A percentile compares a stretch with the other conserved stretches of the same genome.
These are phyloP conservation scores for Micromonas pusilla DNA, from an alignment of 139 green algal genomes.

Conservation along the genomic window DNA sequence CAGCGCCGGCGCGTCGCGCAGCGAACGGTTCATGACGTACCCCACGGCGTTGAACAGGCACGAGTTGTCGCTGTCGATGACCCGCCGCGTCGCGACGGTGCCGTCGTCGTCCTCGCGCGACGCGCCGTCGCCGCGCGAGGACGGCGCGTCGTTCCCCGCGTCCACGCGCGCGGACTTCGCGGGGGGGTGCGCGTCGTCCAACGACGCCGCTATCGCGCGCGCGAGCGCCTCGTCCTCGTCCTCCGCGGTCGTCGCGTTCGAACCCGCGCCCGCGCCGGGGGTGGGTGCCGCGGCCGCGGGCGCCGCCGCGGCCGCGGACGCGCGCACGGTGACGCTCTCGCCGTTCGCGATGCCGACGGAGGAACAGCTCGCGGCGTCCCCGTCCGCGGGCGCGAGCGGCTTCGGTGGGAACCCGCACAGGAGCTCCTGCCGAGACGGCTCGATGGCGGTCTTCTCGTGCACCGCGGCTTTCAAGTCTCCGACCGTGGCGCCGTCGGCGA, in stretches of 20 bases:
- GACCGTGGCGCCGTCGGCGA: neutral
- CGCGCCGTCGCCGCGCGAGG: neutral
- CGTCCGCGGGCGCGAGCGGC: constrained; percentile 37
- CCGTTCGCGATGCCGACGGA: constrained; percentile 43
- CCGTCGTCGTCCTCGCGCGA: constrained; percentile 4
- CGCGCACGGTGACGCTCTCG: constrained; percentile 53
- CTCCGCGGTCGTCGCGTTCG: too few relatives aligned
- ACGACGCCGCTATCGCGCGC: constrained; percentile 61
- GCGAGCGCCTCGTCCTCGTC: constrained; percentile 68
- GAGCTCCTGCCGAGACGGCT: constrained; percentile 44
- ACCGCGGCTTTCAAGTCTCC: neutral
- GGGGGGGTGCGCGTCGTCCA: constrained; percentile 23
- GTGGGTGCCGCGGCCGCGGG: too few relatives aligned
- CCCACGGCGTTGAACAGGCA: constrained; percentile 90
- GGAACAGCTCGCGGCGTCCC: neutral
- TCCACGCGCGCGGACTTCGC: too few relatives aligned
- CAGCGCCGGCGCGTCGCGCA: constrained; percentile 42
- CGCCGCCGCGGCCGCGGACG: neutral
- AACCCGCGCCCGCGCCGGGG: too few relatives aligned
- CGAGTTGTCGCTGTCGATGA: constrained; percentile 81
- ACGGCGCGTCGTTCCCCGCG: constrained; percentile 33
- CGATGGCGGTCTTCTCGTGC: neutral
- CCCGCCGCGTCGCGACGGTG: constrained; percentile 57
- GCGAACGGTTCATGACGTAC: constrained; percentile 64
- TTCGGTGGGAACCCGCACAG: constrained; percentile 58